A percentile compares a stretch with the other conserved stretches of the same genome.
Evolutionary conservation across 257 asterid genomes (phyloP).

Genomic region (Apocynum venetum): DNA sequence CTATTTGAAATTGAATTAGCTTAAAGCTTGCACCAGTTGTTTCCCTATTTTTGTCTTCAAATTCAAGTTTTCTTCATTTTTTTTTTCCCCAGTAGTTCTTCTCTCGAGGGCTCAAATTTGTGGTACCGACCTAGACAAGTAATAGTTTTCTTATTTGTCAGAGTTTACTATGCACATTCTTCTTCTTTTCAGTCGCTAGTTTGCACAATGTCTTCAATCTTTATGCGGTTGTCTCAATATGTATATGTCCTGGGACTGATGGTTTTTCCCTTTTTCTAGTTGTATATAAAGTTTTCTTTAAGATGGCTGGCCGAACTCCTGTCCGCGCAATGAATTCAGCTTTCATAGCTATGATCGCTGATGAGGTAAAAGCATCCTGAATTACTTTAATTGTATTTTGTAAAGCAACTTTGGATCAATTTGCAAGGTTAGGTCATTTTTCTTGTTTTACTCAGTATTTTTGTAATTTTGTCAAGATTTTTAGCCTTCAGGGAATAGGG

Average conservation of each 20-base stretch:
- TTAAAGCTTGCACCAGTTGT: background rate
- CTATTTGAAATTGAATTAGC: background rate
- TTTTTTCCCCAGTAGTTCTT: background rate
- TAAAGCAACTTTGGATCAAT: background rate
- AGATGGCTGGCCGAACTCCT: constrained; percentile 80
- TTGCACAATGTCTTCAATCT: background rate
- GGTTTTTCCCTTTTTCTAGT: background rate
- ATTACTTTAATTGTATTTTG: background rate
- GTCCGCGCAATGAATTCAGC: constrained; percentile 79
- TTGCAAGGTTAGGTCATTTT: background rate
- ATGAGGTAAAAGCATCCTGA: constrained; percentile 51
- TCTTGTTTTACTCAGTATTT: background rate
- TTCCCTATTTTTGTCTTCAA: background rate
- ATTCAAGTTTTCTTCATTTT: background rate
- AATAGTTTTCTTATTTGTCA: background rate
- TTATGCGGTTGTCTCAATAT: background rate
- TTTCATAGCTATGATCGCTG: constrained; percentile 91
- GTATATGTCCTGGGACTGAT: background rate
- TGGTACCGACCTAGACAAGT: background rate
- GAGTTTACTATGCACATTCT: background rate
- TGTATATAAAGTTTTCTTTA: background rate
- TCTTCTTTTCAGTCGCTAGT: background rate
- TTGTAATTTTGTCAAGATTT: background rate
- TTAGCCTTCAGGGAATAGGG: background rate
- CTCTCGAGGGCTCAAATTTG: background rate